Evolutionary conservation across 2,329 filamentous ascomycete genomes (phyloP), one percentile per base, ranked within the genome.

Genomic region (Lachnellula subtilissima): DNA sequence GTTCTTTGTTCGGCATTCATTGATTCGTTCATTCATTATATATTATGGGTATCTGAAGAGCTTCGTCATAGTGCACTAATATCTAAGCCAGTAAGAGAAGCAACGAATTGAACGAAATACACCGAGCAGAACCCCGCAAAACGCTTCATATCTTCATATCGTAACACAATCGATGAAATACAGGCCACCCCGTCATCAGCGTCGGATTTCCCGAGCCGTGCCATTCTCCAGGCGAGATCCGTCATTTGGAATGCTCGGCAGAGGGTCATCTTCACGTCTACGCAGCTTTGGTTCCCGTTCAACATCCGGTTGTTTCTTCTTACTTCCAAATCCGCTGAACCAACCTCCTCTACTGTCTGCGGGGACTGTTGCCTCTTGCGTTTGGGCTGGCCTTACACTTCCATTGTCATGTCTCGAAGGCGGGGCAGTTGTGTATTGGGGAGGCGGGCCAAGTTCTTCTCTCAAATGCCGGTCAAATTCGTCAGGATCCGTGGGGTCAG

Each of bases 401-500:
- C 45, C 40, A 43, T 55, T 53, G 12, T 52, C 59, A 42, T 63
- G 56, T 56, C 52, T 45, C 12, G 62, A 53, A 32, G 62, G 51
- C 35, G 55, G 50, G n/a, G 49, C 52, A 37, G 58, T 52, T 4
- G 59, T 62, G 37, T 70, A 68, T 36, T 58, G 58, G n/a, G 68
- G 67, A 35, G 67, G 67, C 19, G 66, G 62, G 36, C 61, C 61
- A 54, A 49, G 52, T 57, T 64, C 63, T 50, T 54, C 63, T 59
- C 58, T 51, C 23, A 61, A 25, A 23, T 59, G 61, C 52, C 75
- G 72, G 65, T 83, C 79, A 61, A 75, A 82, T 52, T 79, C 75
- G 53, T 76, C 73, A 8, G 80, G 75, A 55, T 82, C 76, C 64
- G 77, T 82, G 14, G 79, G 79, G 61, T 83, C 79, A 52, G 76